Conservation (phyloP, 257 asterid genomes). For the Euphrasia confusa region DNA sequence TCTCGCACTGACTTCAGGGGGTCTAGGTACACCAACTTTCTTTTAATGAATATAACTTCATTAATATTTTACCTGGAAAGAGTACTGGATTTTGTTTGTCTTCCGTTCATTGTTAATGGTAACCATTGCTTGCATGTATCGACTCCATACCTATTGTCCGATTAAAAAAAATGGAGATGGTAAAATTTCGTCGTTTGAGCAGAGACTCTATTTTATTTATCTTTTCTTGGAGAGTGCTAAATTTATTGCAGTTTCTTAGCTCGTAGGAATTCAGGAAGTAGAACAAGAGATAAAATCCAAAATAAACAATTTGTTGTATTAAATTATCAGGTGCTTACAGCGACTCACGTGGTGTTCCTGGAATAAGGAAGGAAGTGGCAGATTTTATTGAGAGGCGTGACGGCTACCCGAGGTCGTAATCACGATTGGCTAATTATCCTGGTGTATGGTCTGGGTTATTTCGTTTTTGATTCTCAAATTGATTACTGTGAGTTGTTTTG, state of each 20-base stretch:
- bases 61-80: background rate
- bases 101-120: background rate
- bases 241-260: no score
- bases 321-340: conserved; percentile 86
- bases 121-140: background rate
- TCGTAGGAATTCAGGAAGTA: no score
- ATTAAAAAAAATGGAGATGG: background rate
- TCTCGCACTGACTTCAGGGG: conserved; percentile 78
- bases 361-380: background rate
- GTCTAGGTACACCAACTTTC: conserved; percentile 55
- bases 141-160: background rate
- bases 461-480: conserved; percentile 21
- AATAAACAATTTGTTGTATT: conserved; percentile 7
- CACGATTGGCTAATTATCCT: conserved; percentile 13
- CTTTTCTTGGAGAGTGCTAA: no score
- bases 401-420: conserved; percentile 40
- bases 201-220: background rate
- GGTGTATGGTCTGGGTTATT: background rate
- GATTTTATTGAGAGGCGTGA: conserved; percentile 22
- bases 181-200: conserved; percentile 2
- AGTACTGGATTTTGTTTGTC: background rate
- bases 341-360: conserved; percentile 29
- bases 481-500: conserved; percentile 8
- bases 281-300: conserved; percentile 2
- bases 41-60: conserved; percentile 6